Evolutionary conservation across 768 basidiomycete genomes (phyloP).

Genomic region (Psilocybe cubensis): DNA sequence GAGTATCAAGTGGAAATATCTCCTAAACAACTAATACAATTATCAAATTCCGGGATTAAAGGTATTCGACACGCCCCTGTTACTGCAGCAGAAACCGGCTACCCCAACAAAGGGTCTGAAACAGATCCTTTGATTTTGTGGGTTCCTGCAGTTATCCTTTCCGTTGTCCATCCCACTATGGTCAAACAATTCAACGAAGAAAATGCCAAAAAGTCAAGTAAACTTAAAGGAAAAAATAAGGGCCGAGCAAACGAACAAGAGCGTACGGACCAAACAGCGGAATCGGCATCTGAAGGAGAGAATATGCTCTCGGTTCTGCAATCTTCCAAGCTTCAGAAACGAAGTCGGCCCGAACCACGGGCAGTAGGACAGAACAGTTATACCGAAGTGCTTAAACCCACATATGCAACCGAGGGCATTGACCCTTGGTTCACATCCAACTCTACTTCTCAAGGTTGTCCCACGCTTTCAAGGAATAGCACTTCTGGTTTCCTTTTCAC

Average conservation of each 20-base stretch:
- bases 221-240: conserved; percentile 10
- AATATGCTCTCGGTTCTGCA: neutral
- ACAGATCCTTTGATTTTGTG: conserved; percentile 56
- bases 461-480: neutral
- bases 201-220: conserved; percentile 22
- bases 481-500: conserved; percentile 21
- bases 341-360: neutral
- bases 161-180: conserved; percentile 48
- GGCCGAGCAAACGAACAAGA: conserved; percentile 1
- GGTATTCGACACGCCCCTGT: conserved; percentile 29
- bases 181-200: conserved; percentile 40
- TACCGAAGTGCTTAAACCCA: neutral
- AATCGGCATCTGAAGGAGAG: neutral
- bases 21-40: conserved; percentile 52
- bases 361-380: neutral
- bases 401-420: neutral
- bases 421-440: conserved; percentile 12
- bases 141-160: conserved; percentile 66
- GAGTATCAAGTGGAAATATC: conserved; percentile 68
- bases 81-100: conserved; percentile 7
- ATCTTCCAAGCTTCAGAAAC: neutral
- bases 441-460: neutral
- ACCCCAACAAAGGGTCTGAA: conserved; percentile 38
- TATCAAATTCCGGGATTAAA: conserved; percentile 53
- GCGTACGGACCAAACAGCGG: neutral